Conservation (phyloP, 2,329 filamentous ascomycete genomes). For the Biscogniauxia marginata region DNA sequence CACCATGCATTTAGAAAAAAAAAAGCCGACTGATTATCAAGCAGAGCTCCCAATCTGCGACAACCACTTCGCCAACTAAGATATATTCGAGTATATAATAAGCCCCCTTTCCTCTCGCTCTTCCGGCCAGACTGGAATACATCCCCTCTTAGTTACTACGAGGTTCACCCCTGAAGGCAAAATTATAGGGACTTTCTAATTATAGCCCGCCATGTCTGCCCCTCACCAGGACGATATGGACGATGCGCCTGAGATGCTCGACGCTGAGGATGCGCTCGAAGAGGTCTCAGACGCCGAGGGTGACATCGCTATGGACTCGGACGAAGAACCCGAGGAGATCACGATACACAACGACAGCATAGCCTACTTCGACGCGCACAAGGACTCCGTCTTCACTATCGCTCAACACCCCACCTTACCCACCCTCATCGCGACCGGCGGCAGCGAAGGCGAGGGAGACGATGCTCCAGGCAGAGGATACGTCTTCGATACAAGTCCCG, state of each 20-base stretch:
- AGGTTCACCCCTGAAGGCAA: too few species aligned
- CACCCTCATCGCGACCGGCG: slow-evolving; percentile 81
- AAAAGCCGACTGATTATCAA: slow-evolving; percentile 27
- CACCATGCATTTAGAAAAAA: slow-evolving; percentile 15
- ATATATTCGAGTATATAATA: background rate
- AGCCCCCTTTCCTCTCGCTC: background rate
- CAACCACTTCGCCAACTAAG: slow-evolving; percentile 4
- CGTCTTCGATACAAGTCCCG: slow-evolving; percentile 73
- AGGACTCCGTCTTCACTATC: slow-evolving; percentile 91
- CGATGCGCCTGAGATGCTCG: slow-evolving; percentile 69
- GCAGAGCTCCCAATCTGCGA: slow-evolving; percentile 10
- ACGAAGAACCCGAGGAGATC: slow-evolving; percentile 69
- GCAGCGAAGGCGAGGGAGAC: slow-evolving; percentile 60
- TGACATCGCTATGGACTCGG: slow-evolving; percentile 79
- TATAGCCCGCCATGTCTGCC: slow-evolving; percentile 30
- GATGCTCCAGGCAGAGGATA: slow-evolving; percentile 75
- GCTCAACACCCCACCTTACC: slow-evolving; percentile 83
- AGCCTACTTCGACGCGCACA: slow-evolving; percentile 88
- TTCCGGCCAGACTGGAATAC: background rate
- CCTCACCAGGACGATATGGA: slow-evolving; percentile 44
- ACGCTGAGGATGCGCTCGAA: slow-evolving; percentile 75
- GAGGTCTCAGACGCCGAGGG: slow-evolving; percentile 59
- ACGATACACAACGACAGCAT: slow-evolving; percentile 86
- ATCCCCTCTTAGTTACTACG: too few species aligned
- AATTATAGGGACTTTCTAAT: too few species aligned